phyloP scores from a whole-genome alignment of 768 basidiomycete genomes.

The Stropharia rugosoannulata region DNA sequence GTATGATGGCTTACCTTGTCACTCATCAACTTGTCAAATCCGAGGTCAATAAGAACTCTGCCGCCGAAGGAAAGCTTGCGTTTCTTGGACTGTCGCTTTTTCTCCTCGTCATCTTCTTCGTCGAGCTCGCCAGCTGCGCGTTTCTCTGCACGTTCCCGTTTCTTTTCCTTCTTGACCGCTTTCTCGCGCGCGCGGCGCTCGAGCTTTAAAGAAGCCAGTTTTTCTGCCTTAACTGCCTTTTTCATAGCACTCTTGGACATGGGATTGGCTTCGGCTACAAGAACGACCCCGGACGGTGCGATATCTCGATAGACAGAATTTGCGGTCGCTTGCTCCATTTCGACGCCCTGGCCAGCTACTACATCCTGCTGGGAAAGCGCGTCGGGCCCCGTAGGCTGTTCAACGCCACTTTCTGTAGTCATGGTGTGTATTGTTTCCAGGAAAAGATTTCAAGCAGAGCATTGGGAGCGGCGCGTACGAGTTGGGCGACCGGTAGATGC shows the following conservation, averaged over 20 bases:
- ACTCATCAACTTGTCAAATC: constrained; percentile 90
- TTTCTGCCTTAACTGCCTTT: constrained; percentile 69
- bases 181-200: constrained; percentile 78
- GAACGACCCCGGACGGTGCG: not conserved
- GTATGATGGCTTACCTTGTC: constrained; percentile 68
- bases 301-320: not conserved
- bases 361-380: not conserved
- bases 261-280: constrained; percentile 18
- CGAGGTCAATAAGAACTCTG: constrained; percentile 80
- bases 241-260: constrained; percentile 82
- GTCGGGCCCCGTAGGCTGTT: not conserved
- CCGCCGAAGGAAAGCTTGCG: constrained; percentile 51
- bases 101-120: constrained; percentile 40
- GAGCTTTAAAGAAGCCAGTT: constrained; percentile 63
- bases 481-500: constrained; percentile 39
- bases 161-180: constrained; percentile 74
- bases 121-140: constrained; percentile 65
- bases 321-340: not conserved
- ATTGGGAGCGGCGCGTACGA: not conserved
- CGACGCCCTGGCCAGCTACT: not conserved
- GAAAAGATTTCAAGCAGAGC: not conserved
- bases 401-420: not conserved
- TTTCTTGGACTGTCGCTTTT: constrained; percentile 39
- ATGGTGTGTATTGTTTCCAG: not conserved
- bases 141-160: constrained; percentile 55